Percentiles rank a stretch among this genome's conserved stretches.
These are phyloP conservation scores for Chlamydomonas schloesseri DNA, from an alignment of 139 green algal species.

Conservation along the genomic window DNA sequence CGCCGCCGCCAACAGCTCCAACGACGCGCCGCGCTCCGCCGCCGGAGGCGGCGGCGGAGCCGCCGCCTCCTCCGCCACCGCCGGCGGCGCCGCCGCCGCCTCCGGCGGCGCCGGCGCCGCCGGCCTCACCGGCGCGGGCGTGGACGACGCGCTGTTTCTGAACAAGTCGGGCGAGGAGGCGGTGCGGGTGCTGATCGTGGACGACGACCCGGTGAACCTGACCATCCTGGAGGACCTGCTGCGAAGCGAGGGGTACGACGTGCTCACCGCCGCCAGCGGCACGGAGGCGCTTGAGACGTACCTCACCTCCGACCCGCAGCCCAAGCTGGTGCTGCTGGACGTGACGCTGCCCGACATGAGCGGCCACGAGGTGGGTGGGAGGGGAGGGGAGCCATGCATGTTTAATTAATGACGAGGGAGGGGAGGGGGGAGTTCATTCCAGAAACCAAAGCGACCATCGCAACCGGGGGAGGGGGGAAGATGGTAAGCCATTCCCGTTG, in stretches of 20 bases:
- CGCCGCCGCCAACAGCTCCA: not conserved
- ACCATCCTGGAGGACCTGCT: conserved; percentile 56
- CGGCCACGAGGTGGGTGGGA: conserved; percentile 44
- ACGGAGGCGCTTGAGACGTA: conserved; percentile 58
- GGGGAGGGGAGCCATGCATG: not conserved
- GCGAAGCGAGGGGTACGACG: conserved; percentile 31
- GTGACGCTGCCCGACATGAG: conserved; percentile 60
- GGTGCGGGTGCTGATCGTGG: conserved; percentile 44
- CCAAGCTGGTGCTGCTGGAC: conserved; percentile 63
- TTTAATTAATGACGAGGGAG: not conserved
- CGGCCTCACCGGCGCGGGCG: not conserved
- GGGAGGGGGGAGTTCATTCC: no score
- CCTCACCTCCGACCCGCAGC: conserved; percentile 41
- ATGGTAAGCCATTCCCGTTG: no score
- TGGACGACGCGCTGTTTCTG: not conserved
- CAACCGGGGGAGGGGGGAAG: not conserved
- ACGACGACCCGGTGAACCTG: conserved; percentile 54
- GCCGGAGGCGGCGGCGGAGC: not conserved
- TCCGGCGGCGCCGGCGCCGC: not conserved
- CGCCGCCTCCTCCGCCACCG: not conserved
- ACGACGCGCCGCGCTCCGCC: conserved; percentile 9
- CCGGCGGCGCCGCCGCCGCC: not conserved
- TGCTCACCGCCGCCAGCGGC: conserved; percentile 45
- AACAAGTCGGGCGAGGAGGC: not conserved
- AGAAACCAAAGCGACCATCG: no score